phyloP scores from a whole-genome alignment of 352 stramenopile species.

The Phytophthora meadii region DNA sequence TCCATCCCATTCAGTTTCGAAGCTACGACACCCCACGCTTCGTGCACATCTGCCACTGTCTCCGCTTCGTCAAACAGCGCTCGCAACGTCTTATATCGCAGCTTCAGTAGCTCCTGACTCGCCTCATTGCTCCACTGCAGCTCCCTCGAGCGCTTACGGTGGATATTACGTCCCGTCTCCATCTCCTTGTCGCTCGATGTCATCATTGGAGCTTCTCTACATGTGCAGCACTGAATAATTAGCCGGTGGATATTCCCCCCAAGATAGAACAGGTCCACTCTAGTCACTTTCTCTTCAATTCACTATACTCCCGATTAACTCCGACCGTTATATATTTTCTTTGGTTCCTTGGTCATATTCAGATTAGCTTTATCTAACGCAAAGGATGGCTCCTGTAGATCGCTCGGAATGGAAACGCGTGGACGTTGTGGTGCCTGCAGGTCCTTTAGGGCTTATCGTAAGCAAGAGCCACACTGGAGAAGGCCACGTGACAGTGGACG shows the following conservation, averaged over 20 bases:
- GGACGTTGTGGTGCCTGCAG: constrained; percentile 69
- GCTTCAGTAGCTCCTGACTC: constrained; percentile 34
- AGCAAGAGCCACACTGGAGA: constrained; percentile 52
- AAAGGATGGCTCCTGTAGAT: constrained; percentile 19
- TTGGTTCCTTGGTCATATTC: too few relatives aligned
- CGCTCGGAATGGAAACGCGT: constrained; percentile 55
- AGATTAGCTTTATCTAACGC: background rate
- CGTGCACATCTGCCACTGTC: constrained; percentile 40
- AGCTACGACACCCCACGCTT: constrained; percentile 36
- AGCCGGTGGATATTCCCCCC: constrained; percentile 5
- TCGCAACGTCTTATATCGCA: constrained; percentile 26
- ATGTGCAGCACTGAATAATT: too few relatives aligned
- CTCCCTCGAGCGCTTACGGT: constrained; percentile 21
- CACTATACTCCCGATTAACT: constrained; percentile 3
- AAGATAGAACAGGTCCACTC: background rate
- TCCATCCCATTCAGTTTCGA: constrained; percentile 1
- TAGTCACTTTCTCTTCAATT: constrained; percentile 4
- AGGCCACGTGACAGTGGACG: constrained; percentile 72
- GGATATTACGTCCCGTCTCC: constrained; percentile 36
- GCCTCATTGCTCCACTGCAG: constrained; percentile 14
- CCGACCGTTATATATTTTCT: background rate
- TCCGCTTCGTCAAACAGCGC: constrained; percentile 32
- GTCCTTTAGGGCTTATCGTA: constrained; percentile 80
- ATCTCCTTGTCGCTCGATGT: constrained; percentile 7
- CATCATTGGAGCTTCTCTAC: background rate